Percentiles rank a stretch among this genome's conserved stretches.
phyloP scores from a whole-genome alignment of 768 basidiomycete genomes.

The Suillus sp. region DNA sequence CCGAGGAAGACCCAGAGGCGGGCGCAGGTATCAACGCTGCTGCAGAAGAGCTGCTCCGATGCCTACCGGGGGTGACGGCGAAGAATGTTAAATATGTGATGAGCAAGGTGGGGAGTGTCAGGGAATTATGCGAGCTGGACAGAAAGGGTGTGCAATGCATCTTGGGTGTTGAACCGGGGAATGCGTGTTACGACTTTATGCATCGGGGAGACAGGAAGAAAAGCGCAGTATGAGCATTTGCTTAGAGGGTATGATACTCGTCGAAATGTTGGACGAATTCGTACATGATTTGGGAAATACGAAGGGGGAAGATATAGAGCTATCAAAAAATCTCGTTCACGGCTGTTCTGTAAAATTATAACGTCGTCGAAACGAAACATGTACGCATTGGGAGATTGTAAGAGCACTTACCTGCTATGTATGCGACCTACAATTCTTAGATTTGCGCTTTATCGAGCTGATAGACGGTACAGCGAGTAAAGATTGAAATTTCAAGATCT shows the following conservation, averaged over 20 bases:
- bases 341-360: background rate
- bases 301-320: background rate
- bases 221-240: background rate
- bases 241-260: conserved; percentile 10
- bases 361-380: background rate
- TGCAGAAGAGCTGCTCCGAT: conserved; percentile 81
- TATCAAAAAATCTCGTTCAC: background rate
- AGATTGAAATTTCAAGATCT: too few species aligned
- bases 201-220: conserved; percentile 58
- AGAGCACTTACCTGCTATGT: background rate
- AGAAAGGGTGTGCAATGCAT: conserved; percentile 67
- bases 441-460: background rate
- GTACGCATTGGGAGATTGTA: too few species aligned
- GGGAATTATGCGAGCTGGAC: conserved; percentile 69
- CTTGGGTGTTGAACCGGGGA: conserved; percentile 81
- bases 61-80: conserved; percentile 80
- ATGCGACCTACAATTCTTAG: background rate
- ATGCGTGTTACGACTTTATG: conserved; percentile 79
- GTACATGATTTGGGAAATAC: too few species aligned
- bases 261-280: conserved; percentile 23
- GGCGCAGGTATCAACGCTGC: conserved; percentile 72
- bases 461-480: too few species aligned
- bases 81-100: conserved; percentile 88
- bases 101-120: conserved; percentile 75
- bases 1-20: conserved; percentile 68